Base-by-base conservation (phyloP, 2,329 filamentous ascomycete genomes). In the Microcyclosporella mali region DNA sequence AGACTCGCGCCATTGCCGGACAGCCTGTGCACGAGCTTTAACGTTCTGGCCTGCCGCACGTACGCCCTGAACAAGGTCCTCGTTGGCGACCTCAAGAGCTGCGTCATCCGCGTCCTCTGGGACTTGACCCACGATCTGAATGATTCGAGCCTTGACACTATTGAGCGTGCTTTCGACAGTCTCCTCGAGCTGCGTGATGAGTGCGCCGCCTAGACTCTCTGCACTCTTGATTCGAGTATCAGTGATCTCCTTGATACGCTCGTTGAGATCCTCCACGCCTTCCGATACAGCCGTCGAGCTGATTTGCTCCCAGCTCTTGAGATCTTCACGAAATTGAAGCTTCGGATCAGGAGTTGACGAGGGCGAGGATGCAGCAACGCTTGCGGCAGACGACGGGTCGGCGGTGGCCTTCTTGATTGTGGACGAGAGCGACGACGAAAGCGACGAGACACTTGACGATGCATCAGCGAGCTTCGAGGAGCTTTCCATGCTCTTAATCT, bases 201-300 rank as follows among this genome's bases (percentile, higher is more conserved):
- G 73, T 6, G 78, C 73, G 50, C 77, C 76, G 45, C 85, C 88
- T 29, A 80, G 77, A 7, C 70, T 73, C 0, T 79, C 67, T n/a
- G 82, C 79, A 12, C 76, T 76, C 2, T 79, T 68, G 45, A 87
- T 72, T 68, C 85, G 81, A 28, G 81, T 77, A 3, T 79, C 74
- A 27, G 90, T 84, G 48, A 97, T 87, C 49, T 92, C 77, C 4
- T 71, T 66, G 33, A 85, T 73, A 15, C 78, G 74, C 21, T 76
- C 71, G 48, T 78, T 72, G 4, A 86, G 69, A 56, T 85, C 79
- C 48, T 82, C 79, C n/a, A 78, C 70, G 4, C 88, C 89, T 61
- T 94, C 88, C 47, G 94, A 85, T 6, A 87, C 87, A 8, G 88
- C 88, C 46, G 82, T 79, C 19, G 85, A 77, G 61, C 95, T 95